Percentiles rank a stretch among this genome's conserved stretches.
phyloP scores from a whole-genome alignment of 2,329 filamentous ascomycete genomes.

The Penicillium sclerotigenum region DNA sequence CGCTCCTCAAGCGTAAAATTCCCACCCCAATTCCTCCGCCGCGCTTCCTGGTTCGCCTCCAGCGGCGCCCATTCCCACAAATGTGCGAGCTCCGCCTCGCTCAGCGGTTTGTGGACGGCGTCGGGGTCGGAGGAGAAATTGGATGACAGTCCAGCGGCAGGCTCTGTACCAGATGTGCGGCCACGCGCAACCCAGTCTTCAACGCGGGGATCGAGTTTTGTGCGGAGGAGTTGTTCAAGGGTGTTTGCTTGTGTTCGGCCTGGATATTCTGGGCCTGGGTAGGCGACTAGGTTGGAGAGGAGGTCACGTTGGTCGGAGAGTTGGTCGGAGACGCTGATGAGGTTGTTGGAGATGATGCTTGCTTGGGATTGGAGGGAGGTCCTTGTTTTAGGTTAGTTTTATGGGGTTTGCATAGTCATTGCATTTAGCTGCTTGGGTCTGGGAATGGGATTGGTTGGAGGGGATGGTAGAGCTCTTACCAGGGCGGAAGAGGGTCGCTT shows the following conservation, averaged over 20 bases:
- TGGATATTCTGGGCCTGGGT: conserved; percentile 72
- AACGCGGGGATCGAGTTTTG: conserved; percentile 76
- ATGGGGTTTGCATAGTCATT: background rate
- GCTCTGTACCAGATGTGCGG: conserved; percentile 42
- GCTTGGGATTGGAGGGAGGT: conserved; percentile 69
- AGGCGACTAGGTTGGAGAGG: conserved; percentile 67
- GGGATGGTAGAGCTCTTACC: conserved; percentile 48
- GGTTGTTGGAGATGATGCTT: conserved; percentile 67
- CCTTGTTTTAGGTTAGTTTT: conserved; percentile 41
- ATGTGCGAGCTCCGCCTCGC: conserved; percentile 52
- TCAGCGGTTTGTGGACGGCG: conserved; percentile 28
- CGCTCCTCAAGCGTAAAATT: conserved; percentile 71
- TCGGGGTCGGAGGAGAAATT: background rate
- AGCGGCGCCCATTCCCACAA: conserved; percentile 59
- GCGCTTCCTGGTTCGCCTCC: conserved; percentile 47
- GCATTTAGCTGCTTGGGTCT: background rate
- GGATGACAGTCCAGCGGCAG: background rate
- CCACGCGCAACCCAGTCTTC: conserved; percentile 70
- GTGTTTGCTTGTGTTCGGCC: conserved; percentile 61
- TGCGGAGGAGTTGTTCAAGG: conserved; percentile 69
- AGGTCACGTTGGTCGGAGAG: conserved; percentile 64
- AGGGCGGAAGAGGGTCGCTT: conserved; percentile 64
- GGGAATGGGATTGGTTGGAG: background rate
- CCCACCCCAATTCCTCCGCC: conserved; percentile 55
- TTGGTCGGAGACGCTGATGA: conserved; percentile 63